Conservation (phyloP, 73 alveolate species). For the Symbiodinium natans region DNA sequence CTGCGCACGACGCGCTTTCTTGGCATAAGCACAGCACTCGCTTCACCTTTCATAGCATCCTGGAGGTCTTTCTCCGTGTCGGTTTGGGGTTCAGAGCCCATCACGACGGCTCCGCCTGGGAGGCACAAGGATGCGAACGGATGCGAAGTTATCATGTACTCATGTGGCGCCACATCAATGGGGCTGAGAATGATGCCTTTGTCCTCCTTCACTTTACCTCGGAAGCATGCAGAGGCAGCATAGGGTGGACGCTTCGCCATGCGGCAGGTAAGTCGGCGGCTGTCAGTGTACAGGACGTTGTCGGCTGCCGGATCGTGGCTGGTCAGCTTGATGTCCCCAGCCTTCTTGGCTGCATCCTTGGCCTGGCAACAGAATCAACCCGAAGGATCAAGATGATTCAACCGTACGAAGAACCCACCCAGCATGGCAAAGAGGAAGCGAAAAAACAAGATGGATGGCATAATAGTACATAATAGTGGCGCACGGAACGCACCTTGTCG, state of each 20-base stretch:
- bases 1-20: no score
- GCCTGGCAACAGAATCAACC: neutral
- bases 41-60: neutral
- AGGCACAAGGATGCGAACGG: no score
- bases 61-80: slow-evolving; percentile 60
- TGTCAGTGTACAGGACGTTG: slow-evolving; percentile 47
- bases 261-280: neutral
- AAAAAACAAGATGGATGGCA: no score
- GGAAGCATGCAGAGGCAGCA: neutral
- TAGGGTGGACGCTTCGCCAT: neutral
- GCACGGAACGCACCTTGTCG: neutral
- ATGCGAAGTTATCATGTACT: no score
- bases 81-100: slow-evolving; percentile 68
- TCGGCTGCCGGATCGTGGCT: slow-evolving; percentile 37
- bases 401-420: no score
- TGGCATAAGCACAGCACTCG: no score
- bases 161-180: no score
- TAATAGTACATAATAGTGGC: no score
- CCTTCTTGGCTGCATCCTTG: slow-evolving; percentile 31
- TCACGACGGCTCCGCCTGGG: slow-evolving; percentile 36
- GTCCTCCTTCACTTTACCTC: slow-evolving; percentile 8
- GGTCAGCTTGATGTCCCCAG: slow-evolving; percentile 46
- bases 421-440: no score
- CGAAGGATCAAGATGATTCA: no score
- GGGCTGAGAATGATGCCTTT: no score